Percentiles rank a stretch among this genome's conserved stretches.
phyloP scores from a whole-genome alignment of 805 yeast species.

The Cyberlindnera americana region DNA sequence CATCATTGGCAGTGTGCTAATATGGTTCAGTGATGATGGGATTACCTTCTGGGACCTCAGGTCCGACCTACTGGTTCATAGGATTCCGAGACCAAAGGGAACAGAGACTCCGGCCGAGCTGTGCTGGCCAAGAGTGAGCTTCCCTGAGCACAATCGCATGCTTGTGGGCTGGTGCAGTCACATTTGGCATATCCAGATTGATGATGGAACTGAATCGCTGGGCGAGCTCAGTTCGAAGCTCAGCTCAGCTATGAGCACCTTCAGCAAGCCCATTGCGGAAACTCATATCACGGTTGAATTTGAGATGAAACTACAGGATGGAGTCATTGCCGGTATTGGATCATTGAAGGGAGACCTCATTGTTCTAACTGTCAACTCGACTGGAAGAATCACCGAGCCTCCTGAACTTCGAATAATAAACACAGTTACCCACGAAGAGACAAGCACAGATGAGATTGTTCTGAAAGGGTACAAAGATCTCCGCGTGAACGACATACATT shows the following conservation, averaged over 20 bases:
- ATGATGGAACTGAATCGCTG: constrained; percentile 19
- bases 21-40: constrained; percentile 87
- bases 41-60: constrained; percentile 61
- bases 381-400: constrained; percentile 34
- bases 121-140: constrained; percentile 75
- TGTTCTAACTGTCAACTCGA: constrained; percentile 48
- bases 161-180: constrained; percentile 81
- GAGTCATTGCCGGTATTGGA: constrained; percentile 70
- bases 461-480: constrained; percentile 45
- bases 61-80: constrained; percentile 45
- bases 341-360: constrained; percentile 73
- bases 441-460: constrained; percentile 75
- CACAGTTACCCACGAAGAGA: constrained; percentile 62
- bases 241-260: constrained; percentile 42
- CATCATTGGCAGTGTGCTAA: constrained; percentile 57
- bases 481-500: constrained; percentile 69
- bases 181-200: constrained; percentile 64
- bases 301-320: constrained; percentile 35
- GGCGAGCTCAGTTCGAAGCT: constrained; percentile 22
- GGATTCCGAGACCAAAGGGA: constrained; percentile 53
- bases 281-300: constrained; percentile 42
- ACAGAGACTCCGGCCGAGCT: constrained; percentile 62
- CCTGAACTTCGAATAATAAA: constrained; percentile 78
- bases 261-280: constrained; percentile 40
- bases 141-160: constrained; percentile 61